Evolutionary conservation across 1,284 basidiomycete species (phyloP), one percentile per base, ranked within the genome.

Genomic region (Papiliotrema fonsecae): DNA sequence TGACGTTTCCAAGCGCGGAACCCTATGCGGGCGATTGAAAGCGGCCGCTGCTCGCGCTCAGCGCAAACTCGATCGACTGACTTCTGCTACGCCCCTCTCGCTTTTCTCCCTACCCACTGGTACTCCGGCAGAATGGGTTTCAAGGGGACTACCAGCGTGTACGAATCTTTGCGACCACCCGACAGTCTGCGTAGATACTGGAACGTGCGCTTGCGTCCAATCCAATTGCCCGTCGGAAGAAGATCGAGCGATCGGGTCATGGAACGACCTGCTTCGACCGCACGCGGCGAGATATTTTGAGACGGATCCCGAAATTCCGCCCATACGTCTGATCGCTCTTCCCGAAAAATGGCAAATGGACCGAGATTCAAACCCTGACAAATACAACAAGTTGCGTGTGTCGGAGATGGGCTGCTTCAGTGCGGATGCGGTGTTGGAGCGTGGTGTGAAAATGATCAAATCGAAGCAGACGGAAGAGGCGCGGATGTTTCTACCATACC

Each of bases 121-220:
- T 9, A 49, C 45, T 7, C 50, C 59, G 0, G 34, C 37, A 10
- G 56, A 63, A 34, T 68, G 65, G 65, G 50, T 51, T 4, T 22
- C 52, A 24, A 54, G 58, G 18, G 34, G 51, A 25, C 48, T 49
- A 4, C 47, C 51, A 14, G 27, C 52, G 3, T 68, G 65, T 49
- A 52, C 51, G 19, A 68, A 61, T 38, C 43, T 61, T 6, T 68
- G 65, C 51, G 61, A 65, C 47, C 64, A 64, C 45, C 65, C 65
- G 2, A 62, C 59, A 5, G 38, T 62, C 35, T 69, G 66, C 38
- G 21, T 69, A 40, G 63, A 67, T 48, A 65, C 64, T 10, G 63
- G 63, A 22, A 45, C 57, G 46, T 69, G 66, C 49, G 58, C 56
- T 14, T 69, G 66, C 27, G 57, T 6, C 39, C 35, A 52, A 58